Evolutionary conservation across 2,329 filamentous ascomycete species (phyloP), one percentile per base, ranked within the genome.

Genomic region (Pseudogymnoascus sp.): DNA sequence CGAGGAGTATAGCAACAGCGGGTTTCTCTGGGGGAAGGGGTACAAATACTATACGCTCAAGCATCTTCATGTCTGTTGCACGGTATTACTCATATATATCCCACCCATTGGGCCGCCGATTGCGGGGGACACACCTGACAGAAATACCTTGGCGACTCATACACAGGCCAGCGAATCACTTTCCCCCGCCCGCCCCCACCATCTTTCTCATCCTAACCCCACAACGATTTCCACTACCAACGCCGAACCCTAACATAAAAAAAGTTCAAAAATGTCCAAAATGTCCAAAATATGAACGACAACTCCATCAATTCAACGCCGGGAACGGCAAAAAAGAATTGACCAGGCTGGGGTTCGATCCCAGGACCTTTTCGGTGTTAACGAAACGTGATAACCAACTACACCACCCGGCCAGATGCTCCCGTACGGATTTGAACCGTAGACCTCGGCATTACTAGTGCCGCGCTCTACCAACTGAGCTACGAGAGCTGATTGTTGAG

Each of bases 391-490:
- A 54, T 54, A 54, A 54, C 47, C 47, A 54, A 54, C 47, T 54
- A 54, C 47, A 54, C 47, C 47, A 54, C 47, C 47, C 47, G 47
- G 47, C 47, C 47, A 54, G 6, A 18, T 58, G 57, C 57, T 38
- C 57, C 32, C 57, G 18, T 58, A 25, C 57, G 32, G 57, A 58
- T 37, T 58, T 38, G 57, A 58, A 58, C 57, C 32, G 57, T 25
- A 58, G 57, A 58, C 32, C 57, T 25, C 57, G 57, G 32, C 32
- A 58, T 38, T 58, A 58, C 32, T 58, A 58, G 32, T 58, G 57
- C 57, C 57, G 57, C 32, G 32, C 32, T 58, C 57, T 58, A 58
- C 57, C 57, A 58, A 58, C 57, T 58, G 57, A 58, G 57, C 57
- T 58, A 58, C 32, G 57, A 38, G 57, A 38, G 57, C 57, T 28